Evolutionary conservation across 2,329 filamentous ascomycete species (phyloP), one percentile per base, ranked within the genome.

Genomic region (Arthrobotrys entomopaga): DNA sequence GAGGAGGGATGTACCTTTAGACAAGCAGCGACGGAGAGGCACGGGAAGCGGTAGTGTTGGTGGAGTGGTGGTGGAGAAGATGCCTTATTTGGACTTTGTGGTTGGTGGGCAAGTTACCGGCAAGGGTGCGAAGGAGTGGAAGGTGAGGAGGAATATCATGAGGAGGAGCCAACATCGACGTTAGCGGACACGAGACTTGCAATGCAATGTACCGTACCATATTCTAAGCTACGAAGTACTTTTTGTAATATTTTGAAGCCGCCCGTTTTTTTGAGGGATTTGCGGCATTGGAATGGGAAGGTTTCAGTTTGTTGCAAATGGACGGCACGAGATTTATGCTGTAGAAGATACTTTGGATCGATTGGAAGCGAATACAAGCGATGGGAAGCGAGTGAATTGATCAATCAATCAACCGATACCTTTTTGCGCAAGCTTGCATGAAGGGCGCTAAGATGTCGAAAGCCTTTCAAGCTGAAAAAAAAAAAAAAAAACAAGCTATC

Each of bases 71-170:
- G 77, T 50, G 72, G 56, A 67, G 8, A 66, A 82, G 38, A 81
- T 84, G 1, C 87, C 87, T 1, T 90, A 87, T 87, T 84, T 89
- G 11, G 87, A 89, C 78, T 83, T 84, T 48, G 79, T 88, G 8
- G 82, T 83, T 52, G 86, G 85, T 2, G 85, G 84, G 61, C 83
- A 87, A 79, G 87, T 84, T 76, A 83, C 86, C 65, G 85, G 85
- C 3, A 83, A 85, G 10, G 88, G 88, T 13, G 87, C 86, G 2
- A 84, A 84, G 58, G 86, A 88, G 8, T 90, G 87, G 87, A 84
- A 87, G 75, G 88, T 90, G 10, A 83, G 88, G 67, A 85, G 70
- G 43, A 74, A 74, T 40, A 74, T 74, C 22, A 74, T 74, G 70
- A 50, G 70, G 34, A 67, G 63, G 46, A 53, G 70, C 5, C 69